Evolutionary conservation across 2,329 filamentous ascomycete genomes (phyloP).

Genomic region (Acephala macrosclerotiorum): DNA sequence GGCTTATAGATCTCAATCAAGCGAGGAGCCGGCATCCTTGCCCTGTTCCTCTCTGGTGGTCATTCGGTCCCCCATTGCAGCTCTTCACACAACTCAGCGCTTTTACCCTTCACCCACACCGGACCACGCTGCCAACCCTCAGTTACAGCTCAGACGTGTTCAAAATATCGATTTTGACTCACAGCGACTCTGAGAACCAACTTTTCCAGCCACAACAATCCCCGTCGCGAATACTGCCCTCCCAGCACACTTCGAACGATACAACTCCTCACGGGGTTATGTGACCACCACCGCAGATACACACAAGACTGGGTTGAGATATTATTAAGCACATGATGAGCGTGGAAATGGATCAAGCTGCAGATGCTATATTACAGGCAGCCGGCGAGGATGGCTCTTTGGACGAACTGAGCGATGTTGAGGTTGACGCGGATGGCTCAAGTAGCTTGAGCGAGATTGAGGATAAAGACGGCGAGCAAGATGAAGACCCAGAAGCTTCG

Average conservation of each 20-base stretch:
- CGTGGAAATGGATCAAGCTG: constrained; percentile 38
- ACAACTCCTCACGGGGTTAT: constrained; percentile 37
- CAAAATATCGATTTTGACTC: neutral
- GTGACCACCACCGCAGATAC: constrained; percentile 35
- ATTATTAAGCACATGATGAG: constrained; percentile 40
- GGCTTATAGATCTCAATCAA: neutral
- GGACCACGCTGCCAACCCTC: constrained; percentile 5
- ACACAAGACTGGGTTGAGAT: constrained; percentile 36
- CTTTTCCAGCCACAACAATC: neutral
- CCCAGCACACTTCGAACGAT: neutral
- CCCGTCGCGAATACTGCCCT: constrained; percentile 7
- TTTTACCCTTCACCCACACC: constrained; percentile 15
- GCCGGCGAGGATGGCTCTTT: constrained; percentile 37
- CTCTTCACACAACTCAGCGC: constrained; percentile 18
- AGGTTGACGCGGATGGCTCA: constrained; percentile 73
- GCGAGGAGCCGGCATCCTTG: neutral
- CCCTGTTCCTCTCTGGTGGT: neutral
- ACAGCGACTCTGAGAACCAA: neutral
- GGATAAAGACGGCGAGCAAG: constrained; percentile 75
- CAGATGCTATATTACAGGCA: constrained; percentile 40
- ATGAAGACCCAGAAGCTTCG: constrained; percentile 54
- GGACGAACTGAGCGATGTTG: constrained; percentile 43
- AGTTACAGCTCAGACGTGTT: constrained; percentile 14
- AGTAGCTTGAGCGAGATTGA: constrained; percentile 95
- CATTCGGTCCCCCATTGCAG: neutral